These are phyloP conservation scores for Grosmannia serpens DNA, from an alignment of 2,329 filamentous ascomycete species.

Conservation along the genomic window DNA sequence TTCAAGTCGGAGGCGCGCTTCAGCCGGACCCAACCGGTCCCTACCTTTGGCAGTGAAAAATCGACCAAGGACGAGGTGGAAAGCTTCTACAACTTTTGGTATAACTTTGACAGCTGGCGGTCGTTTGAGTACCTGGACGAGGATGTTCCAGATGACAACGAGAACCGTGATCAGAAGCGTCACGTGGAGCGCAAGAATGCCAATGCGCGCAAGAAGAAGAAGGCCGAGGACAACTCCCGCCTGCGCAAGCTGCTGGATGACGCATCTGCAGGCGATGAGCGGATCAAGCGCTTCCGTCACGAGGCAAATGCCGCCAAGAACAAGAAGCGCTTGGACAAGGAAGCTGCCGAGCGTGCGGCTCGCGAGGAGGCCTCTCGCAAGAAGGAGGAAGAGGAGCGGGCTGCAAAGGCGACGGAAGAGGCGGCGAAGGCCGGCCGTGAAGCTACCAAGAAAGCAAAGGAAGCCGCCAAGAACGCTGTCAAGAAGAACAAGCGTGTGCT, in stretches of 20 bases:
- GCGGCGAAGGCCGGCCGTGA: slow-evolving; percentile 76
- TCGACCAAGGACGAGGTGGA: slow-evolving; percentile 84
- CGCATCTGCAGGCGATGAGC: slow-evolving; percentile 71
- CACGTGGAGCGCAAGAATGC: slow-evolving; percentile 98
- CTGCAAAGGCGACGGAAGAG: slow-evolving; percentile 74
- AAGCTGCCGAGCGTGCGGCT: slow-evolving; percentile 80
- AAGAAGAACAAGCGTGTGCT: slow-evolving; percentile 99
- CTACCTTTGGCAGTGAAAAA: slow-evolving; percentile 72
- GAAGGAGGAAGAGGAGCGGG: slow-evolving; percentile 73
- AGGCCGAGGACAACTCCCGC: slow-evolving; percentile 91
- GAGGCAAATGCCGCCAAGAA: slow-evolving; percentile 89
- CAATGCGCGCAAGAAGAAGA: slow-evolving; percentile 97
- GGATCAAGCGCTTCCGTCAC: slow-evolving; percentile 95
- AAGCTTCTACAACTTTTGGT: slow-evolving; percentile 98
- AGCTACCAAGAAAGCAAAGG: slow-evolving; percentile 88
- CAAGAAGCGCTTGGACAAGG: slow-evolving; percentile 82
- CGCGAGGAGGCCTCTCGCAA: slow-evolving; percentile 74
- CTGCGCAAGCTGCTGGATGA: slow-evolving; percentile 86
- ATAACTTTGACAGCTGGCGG: slow-evolving; percentile 97
- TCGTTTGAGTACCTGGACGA: slow-evolving; percentile 98
- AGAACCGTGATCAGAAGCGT: slow-evolving; percentile 97
- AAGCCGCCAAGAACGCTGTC: slow-evolving; percentile 94
- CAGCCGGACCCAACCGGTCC: slow-evolving; percentile 83
- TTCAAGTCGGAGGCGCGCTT: slow-evolving; percentile 92
- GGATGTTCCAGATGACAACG: slow-evolving; percentile 96